A percentile compares a stretch with the other conserved stretches of the same genome.
phyloP scores from a whole-genome alignment of 2,329 filamentous ascomycete genomes.

The Penicillium palitans region DNA sequence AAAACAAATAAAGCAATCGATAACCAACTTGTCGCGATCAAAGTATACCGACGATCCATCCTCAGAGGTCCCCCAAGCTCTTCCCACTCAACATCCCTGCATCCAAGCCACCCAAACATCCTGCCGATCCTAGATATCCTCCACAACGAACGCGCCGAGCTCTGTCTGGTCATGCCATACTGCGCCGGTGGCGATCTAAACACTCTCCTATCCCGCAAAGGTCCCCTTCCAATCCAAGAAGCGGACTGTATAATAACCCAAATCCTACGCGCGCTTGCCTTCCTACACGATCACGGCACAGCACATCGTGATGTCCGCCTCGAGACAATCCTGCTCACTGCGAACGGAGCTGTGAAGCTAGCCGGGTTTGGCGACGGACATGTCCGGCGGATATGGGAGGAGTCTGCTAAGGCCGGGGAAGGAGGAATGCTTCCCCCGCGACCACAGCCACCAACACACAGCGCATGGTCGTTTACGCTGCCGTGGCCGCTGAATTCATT shows the following conservation, averaged over 20 bases:
- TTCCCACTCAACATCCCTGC: conserved; percentile 13
- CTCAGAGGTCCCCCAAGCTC: conserved; percentile 1
- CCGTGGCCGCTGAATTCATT: conserved; percentile 14
- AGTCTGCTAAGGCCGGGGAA: conserved; percentile 12
- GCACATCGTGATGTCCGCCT: conserved; percentile 94
- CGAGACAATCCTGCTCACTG: conserved; percentile 86
- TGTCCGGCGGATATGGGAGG: conserved; percentile 65
- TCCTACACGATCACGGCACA: conserved; percentile 80
- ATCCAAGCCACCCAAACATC: conserved; percentile 32
- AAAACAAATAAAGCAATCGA: conserved; percentile 6
- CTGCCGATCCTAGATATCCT: conserved; percentile 30
- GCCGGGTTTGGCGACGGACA: conserved; percentile 82
- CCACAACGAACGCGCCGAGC: conserved; percentile 28
- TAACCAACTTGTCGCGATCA: conserved; percentile 27
- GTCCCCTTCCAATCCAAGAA: conserved; percentile 76
- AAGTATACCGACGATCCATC: conserved; percentile 30
- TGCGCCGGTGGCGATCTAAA: conserved; percentile 86
- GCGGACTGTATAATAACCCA: conserved; percentile 89
- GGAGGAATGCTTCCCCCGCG: neutral
- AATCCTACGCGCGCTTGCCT: conserved; percentile 31
- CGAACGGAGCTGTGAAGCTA: conserved; percentile 79
- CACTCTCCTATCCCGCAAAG: conserved; percentile 72
- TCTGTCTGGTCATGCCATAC: conserved; percentile 33
- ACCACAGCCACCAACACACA: conserved; percentile 1
- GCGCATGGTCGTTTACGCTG: conserved; percentile 14